Conservation (phyloP, 2,329 filamentous ascomycete genomes). For the Septoria petroselini region DNA sequence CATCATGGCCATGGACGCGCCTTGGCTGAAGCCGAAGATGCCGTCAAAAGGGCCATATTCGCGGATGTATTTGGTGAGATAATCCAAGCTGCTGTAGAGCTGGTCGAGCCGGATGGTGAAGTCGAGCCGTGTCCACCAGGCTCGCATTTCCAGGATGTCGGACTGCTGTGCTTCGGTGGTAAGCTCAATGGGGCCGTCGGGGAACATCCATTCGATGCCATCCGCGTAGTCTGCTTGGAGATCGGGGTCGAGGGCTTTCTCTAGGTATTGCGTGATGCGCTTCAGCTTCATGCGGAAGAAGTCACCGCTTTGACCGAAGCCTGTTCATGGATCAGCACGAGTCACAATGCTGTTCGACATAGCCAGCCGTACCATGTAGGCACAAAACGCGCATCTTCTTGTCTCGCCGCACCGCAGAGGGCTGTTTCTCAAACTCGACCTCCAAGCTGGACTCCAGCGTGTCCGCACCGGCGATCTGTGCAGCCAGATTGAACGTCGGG, state of each 20-base stretch:
- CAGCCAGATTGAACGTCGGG: slow-evolving; percentile 7
- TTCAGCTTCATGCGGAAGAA: slow-evolving; percentile 24
- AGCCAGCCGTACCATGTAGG: slow-evolving; percentile 13
- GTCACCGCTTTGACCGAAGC: slow-evolving; percentile 24
- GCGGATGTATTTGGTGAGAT: slow-evolving; percentile 21
- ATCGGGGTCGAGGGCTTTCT: slow-evolving; percentile 13
- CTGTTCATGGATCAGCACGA: slow-evolving; percentile 5
- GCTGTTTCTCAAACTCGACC: slow-evolving; percentile 13
- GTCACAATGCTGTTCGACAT: not conserved
- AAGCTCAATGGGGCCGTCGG: slow-evolving; percentile 21
- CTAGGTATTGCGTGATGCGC: slow-evolving; percentile 17
- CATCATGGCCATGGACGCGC: slow-evolving; percentile 31
- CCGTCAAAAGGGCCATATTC: slow-evolving; percentile 23
- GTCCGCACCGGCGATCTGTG: slow-evolving; percentile 11
- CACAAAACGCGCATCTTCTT: slow-evolving; percentile 14
- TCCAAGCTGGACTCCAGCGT: slow-evolving; percentile 14
- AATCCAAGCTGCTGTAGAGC: slow-evolving; percentile 21
- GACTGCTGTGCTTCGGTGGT: slow-evolving; percentile 16
- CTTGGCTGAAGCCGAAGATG: slow-evolving; percentile 23
- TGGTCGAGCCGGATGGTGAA: slow-evolving; percentile 24
- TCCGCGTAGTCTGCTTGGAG: slow-evolving; percentile 16
- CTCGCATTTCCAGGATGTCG: slow-evolving; percentile 21
- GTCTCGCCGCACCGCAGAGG: slow-evolving; percentile 2
- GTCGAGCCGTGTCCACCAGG: slow-evolving; percentile 22
- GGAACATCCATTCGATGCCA: slow-evolving; percentile 21